Evolutionary conservation across 805 yeast species (phyloP), one percentile per base, ranked within the genome.

Genomic region (Spathaspora girioi): DNA sequence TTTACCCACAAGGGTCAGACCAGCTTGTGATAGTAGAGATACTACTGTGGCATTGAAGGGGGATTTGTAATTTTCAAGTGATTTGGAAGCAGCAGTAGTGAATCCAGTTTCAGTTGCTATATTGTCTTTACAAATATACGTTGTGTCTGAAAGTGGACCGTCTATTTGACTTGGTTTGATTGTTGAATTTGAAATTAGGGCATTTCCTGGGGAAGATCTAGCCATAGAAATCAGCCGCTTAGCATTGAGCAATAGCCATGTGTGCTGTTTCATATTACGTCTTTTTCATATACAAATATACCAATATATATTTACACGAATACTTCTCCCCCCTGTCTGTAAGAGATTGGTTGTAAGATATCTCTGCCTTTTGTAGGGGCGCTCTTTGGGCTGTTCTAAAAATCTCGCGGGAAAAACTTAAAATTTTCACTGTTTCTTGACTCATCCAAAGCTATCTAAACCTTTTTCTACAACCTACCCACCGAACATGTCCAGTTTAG

Each of bases 21-120:
- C 89, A 1, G 75, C 72, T 0, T 68, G 59, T 8, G 76, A 65
- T n/a, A 94, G 65, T 2, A 82, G 69, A 1, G 66, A 57, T 0
- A 82, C 82, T 2, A 85, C 87, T 0, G 97, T 89, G 11, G 97
- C 87, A 54, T 87, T 83, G 62, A 79, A 92, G 1, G 98, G 98
- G 19, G 96, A 83, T 2, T 57, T 61, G 63, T 87, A 94, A 40
- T 70, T 67, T 3, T 62, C 52, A 8, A 94, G 75, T 38, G 87
- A 80, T 40, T 69, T 64, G 0, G 98, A 92, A 0, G 86, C 86
- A 59, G 97, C 88, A 0, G 97, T 87, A 0, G 97, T 89, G 1
- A 87, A 81, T 42, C 78, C 77, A 11, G 76, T 77, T 7, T 63
- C 68, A 0, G 97, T 62, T 42, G 82, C 81, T 47, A 92, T 84